These are phyloP conservation scores for Protomyces inundatus DNA, from an alignment of 1,139 yeast genomes.

Conservation along the genomic window DNA sequence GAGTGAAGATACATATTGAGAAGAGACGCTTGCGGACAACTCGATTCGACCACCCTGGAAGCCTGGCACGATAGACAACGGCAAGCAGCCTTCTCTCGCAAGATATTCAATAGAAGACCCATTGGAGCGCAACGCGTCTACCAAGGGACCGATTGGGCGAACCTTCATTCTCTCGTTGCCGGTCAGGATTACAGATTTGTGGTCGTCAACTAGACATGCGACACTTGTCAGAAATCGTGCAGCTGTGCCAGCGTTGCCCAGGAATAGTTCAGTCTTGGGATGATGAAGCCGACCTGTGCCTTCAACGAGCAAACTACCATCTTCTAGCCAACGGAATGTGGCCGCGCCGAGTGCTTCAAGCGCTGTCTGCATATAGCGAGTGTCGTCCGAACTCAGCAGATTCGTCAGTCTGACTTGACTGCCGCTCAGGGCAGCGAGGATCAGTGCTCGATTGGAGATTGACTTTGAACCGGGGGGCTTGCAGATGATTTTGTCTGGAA, in stretches of 20 bases:
- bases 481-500: constrained; percentile 41
- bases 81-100: constrained; percentile 77
- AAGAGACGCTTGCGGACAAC: constrained; percentile 90
- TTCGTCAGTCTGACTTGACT: constrained; percentile 82
- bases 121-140: constrained; percentile 76
- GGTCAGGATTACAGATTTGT: constrained; percentile 59
- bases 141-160: constrained; percentile 94
- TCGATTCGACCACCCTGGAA: constrained; percentile 88
- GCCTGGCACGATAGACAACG: constrained; percentile 60
- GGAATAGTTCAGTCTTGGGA: constrained; percentile 60
- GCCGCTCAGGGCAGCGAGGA: constrained; percentile 82
- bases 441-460: constrained; percentile 88
- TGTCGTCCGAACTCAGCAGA: constrained; percentile 87
- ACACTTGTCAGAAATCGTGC: constrained; percentile 89
- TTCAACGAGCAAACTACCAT: constrained; percentile 77
- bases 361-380: constrained; percentile 90
- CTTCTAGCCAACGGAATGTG: constrained; percentile 64
- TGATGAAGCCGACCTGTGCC: constrained; percentile 81
- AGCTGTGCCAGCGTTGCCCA: constrained; percentile 98
- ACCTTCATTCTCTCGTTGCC: constrained; percentile 98
- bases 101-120: constrained; percentile 71
- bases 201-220: constrained; percentile 65
- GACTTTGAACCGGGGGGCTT: constrained; percentile 97
- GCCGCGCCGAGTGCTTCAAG: constrained; percentile 78
- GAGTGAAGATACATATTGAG: constrained; percentile 94